A percentile compares a stretch with the other conserved stretches of the same genome.
Conservation (phyloP, 371 early-diverging fungal species). For the Circinella umbellata region DNA sequence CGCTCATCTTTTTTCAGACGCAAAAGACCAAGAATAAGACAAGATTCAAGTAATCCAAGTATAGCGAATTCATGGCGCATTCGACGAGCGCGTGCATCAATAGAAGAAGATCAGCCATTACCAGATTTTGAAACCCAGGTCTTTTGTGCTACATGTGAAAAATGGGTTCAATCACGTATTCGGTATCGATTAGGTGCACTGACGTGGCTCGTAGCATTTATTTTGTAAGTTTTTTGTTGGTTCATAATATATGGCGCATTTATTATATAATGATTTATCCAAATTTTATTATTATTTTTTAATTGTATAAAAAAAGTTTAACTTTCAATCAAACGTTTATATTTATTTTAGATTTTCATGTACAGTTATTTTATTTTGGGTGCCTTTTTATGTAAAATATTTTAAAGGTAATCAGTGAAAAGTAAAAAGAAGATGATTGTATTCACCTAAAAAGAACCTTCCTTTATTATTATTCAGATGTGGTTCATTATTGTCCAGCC, state of each 20-base stretch:
- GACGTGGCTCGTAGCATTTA: slow-evolving; percentile 39
- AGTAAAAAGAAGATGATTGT: neutral
- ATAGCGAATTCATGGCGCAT: slow-evolving; percentile 24
- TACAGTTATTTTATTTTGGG: slow-evolving; percentile 46
- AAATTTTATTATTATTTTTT: slow-evolving; percentile 25
- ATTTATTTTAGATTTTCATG: slow-evolving; percentile 31
- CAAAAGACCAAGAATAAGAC: slow-evolving; percentile 4
- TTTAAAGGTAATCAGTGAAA: slow-evolving; percentile 37
- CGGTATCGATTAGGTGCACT: slow-evolving; percentile 41
- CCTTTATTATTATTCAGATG: slow-evolving; percentile 25
- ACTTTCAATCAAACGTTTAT: too few species aligned
- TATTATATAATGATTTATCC: neutral
- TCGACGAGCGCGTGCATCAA: slow-evolving; percentile 21
- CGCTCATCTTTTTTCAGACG: slow-evolving; percentile 5
- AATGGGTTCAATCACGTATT: slow-evolving; percentile 41
- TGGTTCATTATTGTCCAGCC: slow-evolving; percentile 46
- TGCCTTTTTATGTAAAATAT: slow-evolving; percentile 52
- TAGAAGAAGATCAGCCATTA: slow-evolving; percentile 22
- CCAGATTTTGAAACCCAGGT: slow-evolving; percentile 48
- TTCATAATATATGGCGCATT: neutral
- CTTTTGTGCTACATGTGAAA: slow-evolving; percentile 39
- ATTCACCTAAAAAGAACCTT: neutral
- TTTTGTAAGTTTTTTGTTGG: slow-evolving; percentile 29
- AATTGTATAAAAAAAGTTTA: slow-evolving; percentile 8
- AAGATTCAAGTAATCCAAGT: slow-evolving; percentile 8